Evolutionary conservation across 768 basidiomycete genomes (phyloP).

Genomic region (Kwoniella heveanensis): DNA sequence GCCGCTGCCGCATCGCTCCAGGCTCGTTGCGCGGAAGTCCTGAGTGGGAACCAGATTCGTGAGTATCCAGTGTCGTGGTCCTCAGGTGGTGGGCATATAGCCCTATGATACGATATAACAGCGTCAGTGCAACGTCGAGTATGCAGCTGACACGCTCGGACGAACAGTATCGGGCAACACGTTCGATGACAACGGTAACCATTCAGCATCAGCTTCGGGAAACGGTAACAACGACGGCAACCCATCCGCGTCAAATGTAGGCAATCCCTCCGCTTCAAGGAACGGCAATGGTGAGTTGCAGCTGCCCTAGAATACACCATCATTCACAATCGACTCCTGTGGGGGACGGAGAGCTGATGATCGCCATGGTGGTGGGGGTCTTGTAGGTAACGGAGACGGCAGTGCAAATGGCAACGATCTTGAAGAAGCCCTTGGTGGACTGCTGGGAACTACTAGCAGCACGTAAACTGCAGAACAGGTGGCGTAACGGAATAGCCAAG

Average conservation of each 20-base stretch:
- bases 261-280: neutral
- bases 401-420: neutral
- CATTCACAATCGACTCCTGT: too few relatives aligned
- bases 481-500: too few relatives aligned
- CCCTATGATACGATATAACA: too few relatives aligned
- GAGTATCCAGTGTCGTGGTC: too few relatives aligned
- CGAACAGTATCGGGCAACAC: neutral
- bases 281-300: constrained; percentile 6
- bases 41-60: neutral
- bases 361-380: too few relatives aligned
- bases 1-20: neutral
- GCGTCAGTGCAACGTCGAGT: too few relatives aligned
- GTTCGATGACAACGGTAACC: constrained; percentile 2
- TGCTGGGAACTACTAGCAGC: neutral
- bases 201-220: neutral
- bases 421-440: constrained; percentile 2
- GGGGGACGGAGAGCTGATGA: too few relatives aligned
- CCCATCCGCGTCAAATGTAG: neutral
- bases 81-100: too few relatives aligned
- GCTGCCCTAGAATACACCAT: too few relatives aligned
- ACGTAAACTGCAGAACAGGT: too few relatives aligned
- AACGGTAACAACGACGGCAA: constrained; percentile 14
- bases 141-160: neutral
- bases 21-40: neutral
- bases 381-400: neutral